Percentiles rank a stretch among this genome's conserved stretches.
phyloP scores from a whole-genome alignment of 192 early-diverging fungal genomes.

The Coemansia sp. region DNA sequence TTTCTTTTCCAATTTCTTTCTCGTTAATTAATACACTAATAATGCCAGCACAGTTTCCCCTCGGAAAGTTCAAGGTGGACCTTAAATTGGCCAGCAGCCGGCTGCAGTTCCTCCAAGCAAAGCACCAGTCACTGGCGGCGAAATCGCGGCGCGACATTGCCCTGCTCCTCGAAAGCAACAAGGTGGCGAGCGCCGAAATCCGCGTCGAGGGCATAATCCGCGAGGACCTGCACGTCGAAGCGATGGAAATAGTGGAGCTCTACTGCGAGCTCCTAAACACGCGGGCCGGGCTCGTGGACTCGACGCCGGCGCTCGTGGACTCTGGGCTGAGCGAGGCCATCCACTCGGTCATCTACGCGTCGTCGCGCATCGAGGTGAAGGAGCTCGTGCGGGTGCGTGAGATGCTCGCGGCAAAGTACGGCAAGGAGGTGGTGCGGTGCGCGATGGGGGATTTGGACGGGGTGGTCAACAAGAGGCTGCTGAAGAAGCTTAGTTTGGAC shows the following conservation, averaged over 20 bases:
- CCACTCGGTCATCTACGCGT: conserved; percentile 88
- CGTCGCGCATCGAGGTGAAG: conserved; percentile 79
- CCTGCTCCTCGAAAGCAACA: conserved; percentile 72
- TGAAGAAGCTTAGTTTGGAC: conserved; percentile 75
- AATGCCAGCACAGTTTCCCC: conserved; percentile 5
- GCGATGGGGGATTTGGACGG: conserved; percentile 75
- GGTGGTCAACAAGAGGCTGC: conserved; percentile 69
- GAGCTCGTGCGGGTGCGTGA: conserved; percentile 78
- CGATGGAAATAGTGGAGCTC: conserved; percentile 89
- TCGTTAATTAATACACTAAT: not conserved
- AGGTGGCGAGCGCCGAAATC: conserved; percentile 83
- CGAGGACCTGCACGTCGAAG: conserved; percentile 91
- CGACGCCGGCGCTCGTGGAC: conserved; percentile 75
- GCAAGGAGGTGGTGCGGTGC: conserved; percentile 71
- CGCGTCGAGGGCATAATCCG: conserved; percentile 92
- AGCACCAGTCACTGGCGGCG: conserved; percentile 74
- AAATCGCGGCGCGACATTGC: conserved; percentile 83
- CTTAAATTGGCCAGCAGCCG: conserved; percentile 85
- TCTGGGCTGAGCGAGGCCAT: conserved; percentile 82
- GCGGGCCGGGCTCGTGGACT: conserved; percentile 84
- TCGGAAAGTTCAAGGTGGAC: conserved; percentile 73
- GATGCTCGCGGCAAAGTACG: conserved; percentile 78
- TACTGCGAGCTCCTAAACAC: conserved; percentile 87
- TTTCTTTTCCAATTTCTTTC: not conserved
- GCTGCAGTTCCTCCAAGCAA: conserved; percentile 84